Percentiles rank a stretch among this genome's conserved stretches.
Conservation (phyloP, 129 eudicot species). For the Flaveria ramosissima region DNA sequence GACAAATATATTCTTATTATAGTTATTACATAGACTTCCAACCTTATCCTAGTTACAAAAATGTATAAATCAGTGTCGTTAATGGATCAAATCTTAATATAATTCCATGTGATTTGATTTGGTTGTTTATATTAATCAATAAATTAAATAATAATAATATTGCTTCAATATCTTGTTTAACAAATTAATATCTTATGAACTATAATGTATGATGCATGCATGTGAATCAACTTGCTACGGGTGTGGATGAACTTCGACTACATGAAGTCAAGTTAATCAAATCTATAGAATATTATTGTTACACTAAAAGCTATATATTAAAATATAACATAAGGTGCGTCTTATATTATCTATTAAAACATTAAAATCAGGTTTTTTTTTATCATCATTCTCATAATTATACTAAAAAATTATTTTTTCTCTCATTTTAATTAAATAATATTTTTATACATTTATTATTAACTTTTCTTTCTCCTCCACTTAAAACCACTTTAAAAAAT, state of each 20-base stretch:
- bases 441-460: no score
- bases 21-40: constrained; percentile 8
- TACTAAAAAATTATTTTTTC: no score
- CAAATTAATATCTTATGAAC: no score
- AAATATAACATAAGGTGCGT: background rate
- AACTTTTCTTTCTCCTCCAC: no score
- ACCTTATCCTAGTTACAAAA: constrained; percentile 31
- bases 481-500: no score
- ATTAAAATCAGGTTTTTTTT: no score
- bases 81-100: background rate
- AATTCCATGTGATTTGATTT: background rate
- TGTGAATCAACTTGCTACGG: no score
- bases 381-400: no score
- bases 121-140: background rate
- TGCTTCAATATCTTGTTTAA: no score
- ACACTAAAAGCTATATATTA: background rate
- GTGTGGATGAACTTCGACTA: background rate
- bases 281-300: background rate
- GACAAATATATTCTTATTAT: constrained; percentile 28
- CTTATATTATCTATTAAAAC: no score
- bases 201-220: no score
- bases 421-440: no score
- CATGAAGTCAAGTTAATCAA: background rate
- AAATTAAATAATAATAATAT: background rate
- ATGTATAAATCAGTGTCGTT: background rate